phyloP scores from a whole-genome alignment of 169 alveolate genomes.

The Cryptosporidium tyzzeri region DNA sequence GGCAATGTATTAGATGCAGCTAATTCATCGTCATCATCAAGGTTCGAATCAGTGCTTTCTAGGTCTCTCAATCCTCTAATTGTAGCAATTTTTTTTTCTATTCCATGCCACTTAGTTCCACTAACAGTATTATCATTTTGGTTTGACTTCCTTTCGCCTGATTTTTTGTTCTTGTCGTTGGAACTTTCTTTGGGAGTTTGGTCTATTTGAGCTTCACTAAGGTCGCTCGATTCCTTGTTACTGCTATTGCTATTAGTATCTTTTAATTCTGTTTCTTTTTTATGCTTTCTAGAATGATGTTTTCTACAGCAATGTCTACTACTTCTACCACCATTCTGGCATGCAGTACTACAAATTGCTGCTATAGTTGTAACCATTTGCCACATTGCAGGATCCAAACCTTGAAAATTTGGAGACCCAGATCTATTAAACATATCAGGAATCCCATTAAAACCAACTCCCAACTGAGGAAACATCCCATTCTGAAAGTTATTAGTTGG shows the following conservation, averaged over 20 bases:
- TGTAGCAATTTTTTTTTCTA: constrained; percentile 36
- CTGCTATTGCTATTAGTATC: constrained; percentile 2
- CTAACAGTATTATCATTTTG: constrained; percentile 40
- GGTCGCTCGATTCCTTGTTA: background rate
- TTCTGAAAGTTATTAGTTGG: background rate
- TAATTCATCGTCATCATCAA: constrained; percentile 35
- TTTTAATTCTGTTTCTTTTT: constrained; percentile 1
- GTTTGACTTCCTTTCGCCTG: background rate
- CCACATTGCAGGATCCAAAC: constrained; percentile 63
- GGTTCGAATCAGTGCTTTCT: background rate
- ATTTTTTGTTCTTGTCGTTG: background rate
- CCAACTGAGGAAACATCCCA: background rate
- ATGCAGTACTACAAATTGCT: constrained; percentile 52
- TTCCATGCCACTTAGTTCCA: constrained; percentile 49
- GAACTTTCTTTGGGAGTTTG: background rate
- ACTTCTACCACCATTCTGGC: constrained; percentile 26
- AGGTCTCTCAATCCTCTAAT: constrained; percentile 45
- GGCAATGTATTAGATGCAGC: background rate
- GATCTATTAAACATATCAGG: background rate
- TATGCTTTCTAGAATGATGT: constrained; percentile 28
- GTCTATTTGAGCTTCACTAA: background rate
- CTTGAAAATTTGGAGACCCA: constrained; percentile 4
- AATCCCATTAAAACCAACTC: background rate
- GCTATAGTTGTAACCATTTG: constrained; percentile 62
- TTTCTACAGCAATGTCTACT: constrained; percentile 36